phyloP scores from a whole-genome alignment of 2,329 filamentous ascomycete species.

The Colletotrichum shisoi region DNA sequence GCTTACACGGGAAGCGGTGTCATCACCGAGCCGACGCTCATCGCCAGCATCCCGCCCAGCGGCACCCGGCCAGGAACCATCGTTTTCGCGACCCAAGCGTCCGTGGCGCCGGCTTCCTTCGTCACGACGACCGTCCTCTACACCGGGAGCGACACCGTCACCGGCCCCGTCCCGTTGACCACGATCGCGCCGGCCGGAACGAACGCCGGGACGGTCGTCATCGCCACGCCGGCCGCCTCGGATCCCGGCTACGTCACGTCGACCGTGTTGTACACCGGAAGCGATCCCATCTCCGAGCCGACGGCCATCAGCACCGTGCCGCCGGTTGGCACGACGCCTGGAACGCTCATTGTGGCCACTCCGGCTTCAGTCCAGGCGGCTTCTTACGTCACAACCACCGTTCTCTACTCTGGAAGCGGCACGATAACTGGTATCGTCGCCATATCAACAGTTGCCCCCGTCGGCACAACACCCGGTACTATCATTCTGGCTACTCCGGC shows the following conservation, averaged over 20 bases:
- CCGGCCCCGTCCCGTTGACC: neutral
- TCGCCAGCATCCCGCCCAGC: conserved; percentile 19
- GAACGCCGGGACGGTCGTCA: conserved; percentile 17
- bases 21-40: neutral
- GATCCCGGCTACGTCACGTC: neutral
- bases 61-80: conserved; percentile 24
- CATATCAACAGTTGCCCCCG: conserved; percentile 12
- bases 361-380: neutral
- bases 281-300: neutral
- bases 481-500: conserved; percentile 1
- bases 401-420: conserved; percentile 3
- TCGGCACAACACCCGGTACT: neutral
- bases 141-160: conserved; percentile 2
- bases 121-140: conserved; percentile 24
- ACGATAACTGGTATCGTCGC: neutral
- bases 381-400: conserved; percentile 7
- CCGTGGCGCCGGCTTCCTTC: conserved; percentile 12
- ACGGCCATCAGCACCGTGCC: neutral
- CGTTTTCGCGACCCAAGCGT: conserved; percentile 4
- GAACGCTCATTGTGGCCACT: neutral
- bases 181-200: neutral
- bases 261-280: conserved; percentile 13
- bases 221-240: conserved; percentile 12
- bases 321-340: conserved; percentile 1
- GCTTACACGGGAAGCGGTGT: neutral